phyloP scores from a whole-genome alignment of 768 basidiomycete genomes.

The Amanita molliuscula region DNA sequence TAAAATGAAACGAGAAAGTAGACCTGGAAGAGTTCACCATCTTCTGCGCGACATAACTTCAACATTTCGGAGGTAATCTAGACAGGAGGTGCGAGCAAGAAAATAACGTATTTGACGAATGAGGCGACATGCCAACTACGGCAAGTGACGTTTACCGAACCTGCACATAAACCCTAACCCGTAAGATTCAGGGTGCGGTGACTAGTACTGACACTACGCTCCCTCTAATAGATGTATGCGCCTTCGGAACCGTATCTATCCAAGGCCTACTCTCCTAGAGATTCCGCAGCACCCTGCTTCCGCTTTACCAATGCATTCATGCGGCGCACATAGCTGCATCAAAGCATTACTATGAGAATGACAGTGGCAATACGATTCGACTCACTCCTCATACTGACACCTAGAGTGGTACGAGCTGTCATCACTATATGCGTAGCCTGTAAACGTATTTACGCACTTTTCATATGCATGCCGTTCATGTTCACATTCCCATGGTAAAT shows the following conservation, averaged over 20 bases:
- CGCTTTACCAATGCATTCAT: constrained; percentile 79
- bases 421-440: neutral
- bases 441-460: constrained; percentile 40
- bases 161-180: constrained; percentile 9
- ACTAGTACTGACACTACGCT: neutral
- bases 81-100: neutral
- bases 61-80: constrained; percentile 30
- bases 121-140: constrained; percentile 5
- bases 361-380: constrained; percentile 10
- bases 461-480: constrained; percentile 82
- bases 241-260: neutral
- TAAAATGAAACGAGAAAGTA: constrained; percentile 7
- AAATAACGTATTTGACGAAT: neutral
- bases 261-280: constrained; percentile 4
- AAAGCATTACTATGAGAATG: neutral
- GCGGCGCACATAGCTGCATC: constrained; percentile 66
- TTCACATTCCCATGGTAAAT: constrained; percentile 91
- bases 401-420: constrained; percentile 36
- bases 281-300: constrained; percentile 35
- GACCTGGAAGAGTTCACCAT: constrained; percentile 54
- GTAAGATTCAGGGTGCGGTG: neutral
- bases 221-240: neutral
- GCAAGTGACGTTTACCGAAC: neutral
- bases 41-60: constrained; percentile 55
- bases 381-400: constrained; percentile 94